These are phyloP conservation scores for Glycyrrhiza uralensis DNA, from an alignment of 306 rosid genomes.

Conservation along the genomic window DNA sequence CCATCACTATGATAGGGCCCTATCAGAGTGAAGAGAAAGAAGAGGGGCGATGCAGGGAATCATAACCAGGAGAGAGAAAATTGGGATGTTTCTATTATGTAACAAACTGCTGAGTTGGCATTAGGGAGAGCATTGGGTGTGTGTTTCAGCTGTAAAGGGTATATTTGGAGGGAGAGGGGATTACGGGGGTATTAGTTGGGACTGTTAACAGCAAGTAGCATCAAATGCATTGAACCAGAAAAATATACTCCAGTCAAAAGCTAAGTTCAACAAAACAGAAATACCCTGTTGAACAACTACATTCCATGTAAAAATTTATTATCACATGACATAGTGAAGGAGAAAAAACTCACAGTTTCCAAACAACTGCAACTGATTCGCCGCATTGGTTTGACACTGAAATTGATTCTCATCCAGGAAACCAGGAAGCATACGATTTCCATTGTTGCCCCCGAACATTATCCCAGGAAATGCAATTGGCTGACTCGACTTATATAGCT, in stretches of 20 bases:
- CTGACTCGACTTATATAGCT: conserved; percentile 23
- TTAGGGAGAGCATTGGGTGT: too few species aligned
- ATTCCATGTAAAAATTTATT: background rate
- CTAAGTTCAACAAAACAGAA: background rate
- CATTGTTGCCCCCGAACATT: conserved; percentile 83
- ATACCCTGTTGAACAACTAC: background rate
- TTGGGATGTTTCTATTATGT: too few species aligned
- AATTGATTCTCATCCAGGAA: conserved; percentile 58
- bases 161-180: too few species aligned
- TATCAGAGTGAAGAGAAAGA: too few species aligned
- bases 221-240: background rate
- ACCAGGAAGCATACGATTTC: conserved; percentile 65
- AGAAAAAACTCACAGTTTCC: conserved; percentile 64
- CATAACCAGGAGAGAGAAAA: too few species aligned
- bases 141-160: too few species aligned
- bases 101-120: too few species aligned
- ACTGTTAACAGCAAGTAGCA: background rate
- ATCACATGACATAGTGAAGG: background rate
- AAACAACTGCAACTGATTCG: conserved; percentile 81
- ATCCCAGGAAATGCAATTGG: conserved; percentile 4
- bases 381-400: conserved; percentile 54
- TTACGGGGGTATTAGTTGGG: too few species aligned
- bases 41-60: too few species aligned
- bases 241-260: conserved; percentile 11
- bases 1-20: background rate